Percentiles rank a stretch among this genome's conserved stretches.
These are phyloP conservation scores for Geoglossum glabrum DNA, from an alignment of 495 filamentous ascomycete genomes.

Conservation along the genomic window DNA sequence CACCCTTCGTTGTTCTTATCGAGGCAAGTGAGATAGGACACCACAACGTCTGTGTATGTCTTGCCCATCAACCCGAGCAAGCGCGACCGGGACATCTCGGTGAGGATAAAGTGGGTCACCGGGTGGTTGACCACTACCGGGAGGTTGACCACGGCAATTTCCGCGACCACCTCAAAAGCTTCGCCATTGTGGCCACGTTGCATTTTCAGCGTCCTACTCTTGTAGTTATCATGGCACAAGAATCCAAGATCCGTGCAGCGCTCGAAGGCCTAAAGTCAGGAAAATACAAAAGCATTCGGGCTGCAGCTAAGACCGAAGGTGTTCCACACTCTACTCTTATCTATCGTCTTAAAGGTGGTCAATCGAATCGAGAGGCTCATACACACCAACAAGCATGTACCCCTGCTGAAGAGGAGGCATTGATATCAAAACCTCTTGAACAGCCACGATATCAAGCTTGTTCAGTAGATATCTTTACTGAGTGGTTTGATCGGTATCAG, in stretches of 20 bases:
- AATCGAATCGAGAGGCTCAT: not conserved
- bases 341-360: not conserved
- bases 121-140: constrained; percentile 21
- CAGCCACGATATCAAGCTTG: not conserved
- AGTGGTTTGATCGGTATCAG: not conserved
- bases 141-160: too few relatives aligned
- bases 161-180: too few relatives aligned
- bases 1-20: constrained; percentile 27
- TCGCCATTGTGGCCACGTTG: too few relatives aligned
- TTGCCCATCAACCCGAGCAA: constrained; percentile 29
- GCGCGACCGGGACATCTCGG: constrained; percentile 18
- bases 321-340: not conserved
- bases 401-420: not conserved
- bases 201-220: not conserved
- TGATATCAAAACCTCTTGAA: not conserved
- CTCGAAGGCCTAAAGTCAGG: not conserved
- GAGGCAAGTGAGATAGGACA: constrained; percentile 35
- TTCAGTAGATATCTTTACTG: not conserved
- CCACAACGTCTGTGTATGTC: constrained; percentile 27
- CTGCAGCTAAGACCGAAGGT: not conserved
- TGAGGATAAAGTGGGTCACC: constrained; percentile 18
- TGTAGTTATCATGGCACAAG: not conserved
- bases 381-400: not conserved
- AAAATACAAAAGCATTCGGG: not conserved
- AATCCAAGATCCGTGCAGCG: not conserved